Evolutionary conservation across 805 yeast genomes (phyloP).

Genomic region (Jamesozyma jinghongensis): DNA sequence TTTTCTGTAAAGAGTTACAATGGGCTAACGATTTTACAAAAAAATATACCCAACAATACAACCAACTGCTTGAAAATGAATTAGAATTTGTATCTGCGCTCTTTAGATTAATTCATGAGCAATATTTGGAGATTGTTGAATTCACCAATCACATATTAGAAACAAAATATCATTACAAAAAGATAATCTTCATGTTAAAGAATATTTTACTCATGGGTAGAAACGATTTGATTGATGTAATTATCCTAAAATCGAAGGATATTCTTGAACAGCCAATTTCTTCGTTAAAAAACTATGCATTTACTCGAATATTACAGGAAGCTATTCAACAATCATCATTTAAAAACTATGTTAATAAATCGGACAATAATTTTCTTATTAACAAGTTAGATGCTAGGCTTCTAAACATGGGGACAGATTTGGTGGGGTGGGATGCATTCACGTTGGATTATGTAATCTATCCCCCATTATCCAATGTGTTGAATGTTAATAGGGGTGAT

Average conservation of each 20-base stretch:
- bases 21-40: slow-evolving; percentile 47
- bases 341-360: slow-evolving; percentile 30
- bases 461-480: slow-evolving; percentile 45
- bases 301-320: slow-evolving; percentile 55
- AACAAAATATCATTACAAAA: slow-evolving; percentile 38
- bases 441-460: slow-evolving; percentile 65
- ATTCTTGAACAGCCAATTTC: slow-evolving; percentile 53
- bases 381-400: slow-evolving; percentile 73
- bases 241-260: slow-evolving; percentile 46
- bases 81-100: slow-evolving; percentile 13
- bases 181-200: slow-evolving; percentile 54
- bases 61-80: slow-evolving; percentile 3
- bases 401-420: slow-evolving; percentile 61
- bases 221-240: slow-evolving; percentile 72
- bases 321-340: slow-evolving; percentile 51
- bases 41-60: slow-evolving; percentile 15
- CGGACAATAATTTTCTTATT: slow-evolving; percentile 33
- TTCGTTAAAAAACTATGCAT: slow-evolving; percentile 53
- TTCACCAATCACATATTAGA: slow-evolving; percentile 44
- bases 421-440: slow-evolving; percentile 86
- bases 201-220: slow-evolving; percentile 59
- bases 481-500: slow-evolving; percentile 40
- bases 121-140: slow-evolving; percentile 45
- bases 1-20: slow-evolving; percentile 54
- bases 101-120: slow-evolving; percentile 32